phyloP scores from a whole-genome alignment of 257 asterid species.

The Rubia yunnanensis region DNA sequence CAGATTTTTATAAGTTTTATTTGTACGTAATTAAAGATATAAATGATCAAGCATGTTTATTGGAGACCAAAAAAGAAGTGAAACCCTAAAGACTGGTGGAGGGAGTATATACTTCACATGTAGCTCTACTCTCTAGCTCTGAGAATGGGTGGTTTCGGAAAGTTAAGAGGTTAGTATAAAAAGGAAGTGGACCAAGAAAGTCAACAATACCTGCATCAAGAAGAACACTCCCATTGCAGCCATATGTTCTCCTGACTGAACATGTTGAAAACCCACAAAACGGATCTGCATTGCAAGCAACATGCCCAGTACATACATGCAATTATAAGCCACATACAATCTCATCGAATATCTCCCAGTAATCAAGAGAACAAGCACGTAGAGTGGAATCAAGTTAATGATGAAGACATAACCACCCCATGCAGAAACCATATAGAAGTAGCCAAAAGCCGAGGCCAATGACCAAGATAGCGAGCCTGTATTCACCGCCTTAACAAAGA shows the following conservation, averaged over 20 bases:
- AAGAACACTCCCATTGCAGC: slow-evolving; percentile 99
- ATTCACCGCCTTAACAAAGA: slow-evolving; percentile 96
- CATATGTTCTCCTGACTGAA: slow-evolving; percentile 99
- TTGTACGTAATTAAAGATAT: no score
- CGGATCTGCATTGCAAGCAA: slow-evolving; percentile 98
- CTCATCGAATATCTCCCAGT: slow-evolving; percentile 97
- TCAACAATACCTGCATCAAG: slow-evolving; percentile 73
- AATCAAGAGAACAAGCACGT: slow-evolving; percentile 82
- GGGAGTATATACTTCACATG: neutral
- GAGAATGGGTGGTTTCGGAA: neutral
- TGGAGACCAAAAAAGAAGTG: no score
- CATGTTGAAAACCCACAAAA: slow-evolving; percentile 98
- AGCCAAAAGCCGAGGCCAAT: slow-evolving; percentile 90
- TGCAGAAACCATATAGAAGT: slow-evolving; percentile 98
- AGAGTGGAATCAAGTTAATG: slow-evolving; percentile 86
- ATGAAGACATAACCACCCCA: slow-evolving; percentile 99
- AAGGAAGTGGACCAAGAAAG: neutral
- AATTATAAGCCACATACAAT: slow-evolving; percentile 87
- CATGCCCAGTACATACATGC: slow-evolving; percentile 88
- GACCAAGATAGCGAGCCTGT: slow-evolving; percentile 99
- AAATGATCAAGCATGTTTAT: no score
- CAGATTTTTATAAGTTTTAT: no score
- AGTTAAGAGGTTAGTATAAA: neutral
- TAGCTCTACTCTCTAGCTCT: neutral
- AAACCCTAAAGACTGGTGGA: no score